Base-by-base conservation (phyloP, 1,139 yeast species). In the Arxiozyma slooffiae region DNA sequence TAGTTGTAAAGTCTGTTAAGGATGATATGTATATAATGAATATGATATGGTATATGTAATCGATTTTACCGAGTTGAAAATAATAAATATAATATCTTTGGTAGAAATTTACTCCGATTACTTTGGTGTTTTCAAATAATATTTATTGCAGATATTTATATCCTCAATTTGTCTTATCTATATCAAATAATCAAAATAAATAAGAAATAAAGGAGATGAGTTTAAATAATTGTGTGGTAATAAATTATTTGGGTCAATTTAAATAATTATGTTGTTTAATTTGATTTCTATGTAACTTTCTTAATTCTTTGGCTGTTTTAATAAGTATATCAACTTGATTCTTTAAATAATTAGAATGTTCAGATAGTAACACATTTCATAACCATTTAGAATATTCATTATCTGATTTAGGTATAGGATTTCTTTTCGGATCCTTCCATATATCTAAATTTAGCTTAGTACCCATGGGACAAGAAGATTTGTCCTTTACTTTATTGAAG, bases 351-450 rank as follows among this genome's bases (percentile, higher is more conserved):
- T 5, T 23, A 20, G 38, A 30, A 34, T 21, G 40, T 64, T 89
- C 95, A 45, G 89, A 76, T 20, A 38, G 45, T 4, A 42, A 30
- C 54, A 87, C 74, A n/a, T 76, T 79, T 98, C 98, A 92, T 53
- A 92, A 76, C 97, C 97, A 92, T 47, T 77, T 87, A 3, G 98
- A 98, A 64, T 92, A 92, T 61, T 90, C 96, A 41, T 75, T 72
- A 64, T 92, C 97, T 55, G 84, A 86, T 51, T 84, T 70, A 1
- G 98, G 97, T 7, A 88, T 82, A n/a, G 95, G 92, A 58, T 89
- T 96, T n/a, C 36, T 42, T 55, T 82, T 80, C 22, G 94, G 95
- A 39, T 77, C 74, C 66, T 89, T 89, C 63, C 77, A 79, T 50
- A 92, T 76, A 60, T 85, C 85, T 62, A 90, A 71, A 61, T 86